phyloP scores from a whole-genome alignment of 768 basidiomycete genomes.

The Phaffia australis region DNA sequence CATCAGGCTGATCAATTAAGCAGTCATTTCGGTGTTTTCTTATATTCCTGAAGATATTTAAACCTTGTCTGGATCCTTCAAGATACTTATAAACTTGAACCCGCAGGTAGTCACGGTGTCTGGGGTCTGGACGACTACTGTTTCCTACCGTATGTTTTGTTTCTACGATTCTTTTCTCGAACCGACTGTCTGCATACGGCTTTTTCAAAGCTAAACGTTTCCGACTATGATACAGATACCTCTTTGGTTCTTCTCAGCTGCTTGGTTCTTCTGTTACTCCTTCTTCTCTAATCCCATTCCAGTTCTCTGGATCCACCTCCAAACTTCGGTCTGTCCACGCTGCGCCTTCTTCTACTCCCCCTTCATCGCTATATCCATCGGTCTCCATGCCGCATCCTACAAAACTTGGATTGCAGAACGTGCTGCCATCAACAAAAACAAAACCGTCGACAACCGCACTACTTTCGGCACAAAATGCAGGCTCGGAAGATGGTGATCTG shows the following conservation, averaged over 20 bases:
- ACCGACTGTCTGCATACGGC: background rate
- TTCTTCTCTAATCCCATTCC: conserved; percentile 3
- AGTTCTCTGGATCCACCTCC: conserved; percentile 28
- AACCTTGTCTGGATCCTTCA: conserved; percentile 71
- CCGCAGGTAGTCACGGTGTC: conserved; percentile 93
- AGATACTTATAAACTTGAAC: conserved; percentile 79
- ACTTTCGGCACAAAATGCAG: background rate
- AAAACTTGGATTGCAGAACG: background rate
- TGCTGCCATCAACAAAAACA: background rate
- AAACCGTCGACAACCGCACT: background rate
- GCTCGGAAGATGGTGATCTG: conserved; percentile 38
- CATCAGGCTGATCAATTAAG: too few species aligned
- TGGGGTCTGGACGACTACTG: conserved; percentile 93
- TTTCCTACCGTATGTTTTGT: conserved; percentile 51
- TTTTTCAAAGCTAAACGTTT: background rate
- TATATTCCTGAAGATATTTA: conserved; percentile 51
- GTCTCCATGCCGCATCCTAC: background rate
- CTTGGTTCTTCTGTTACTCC: conserved; percentile 29
- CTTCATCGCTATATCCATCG: conserved; percentile 43
- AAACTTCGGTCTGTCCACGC: conserved; percentile 10
- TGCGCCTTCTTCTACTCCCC: conserved; percentile 42
- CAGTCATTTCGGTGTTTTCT: background rate
- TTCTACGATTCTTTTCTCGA: background rate
- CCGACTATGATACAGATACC: conserved; percentile 1
- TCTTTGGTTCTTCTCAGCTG: conserved; percentile 50